phyloP scores from a whole-genome alignment of 2,329 filamentous ascomycete genomes.

The Colletotrichum ledebouriae region DNA sequence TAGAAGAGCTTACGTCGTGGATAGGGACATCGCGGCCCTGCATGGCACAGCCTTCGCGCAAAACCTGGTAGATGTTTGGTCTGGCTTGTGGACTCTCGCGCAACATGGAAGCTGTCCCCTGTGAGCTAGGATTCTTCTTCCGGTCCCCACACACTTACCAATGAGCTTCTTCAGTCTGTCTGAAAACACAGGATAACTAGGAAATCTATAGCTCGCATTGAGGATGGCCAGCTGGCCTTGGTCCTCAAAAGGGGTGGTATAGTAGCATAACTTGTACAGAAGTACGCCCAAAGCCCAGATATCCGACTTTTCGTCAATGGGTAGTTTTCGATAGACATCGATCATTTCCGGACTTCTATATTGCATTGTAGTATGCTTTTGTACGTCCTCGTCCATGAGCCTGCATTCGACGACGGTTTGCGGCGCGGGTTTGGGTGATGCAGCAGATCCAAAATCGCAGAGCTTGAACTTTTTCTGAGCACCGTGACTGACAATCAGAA shows the following conservation, averaged over 20 bases:
- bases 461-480: slow-evolving; percentile 88
- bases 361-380: slow-evolving; percentile 96
- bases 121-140: slow-evolving; percentile 43
- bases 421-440: slow-evolving; percentile 85
- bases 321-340: slow-evolving; percentile 95
- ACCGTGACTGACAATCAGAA: slow-evolving; percentile 82
- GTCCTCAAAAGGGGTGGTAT: slow-evolving; percentile 98
- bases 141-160: slow-evolving; percentile 63
- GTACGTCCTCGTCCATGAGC: slow-evolving; percentile 95
- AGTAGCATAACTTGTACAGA: slow-evolving; percentile 98
- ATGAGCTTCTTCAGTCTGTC: slow-evolving; percentile 91
- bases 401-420: slow-evolving; percentile 90
- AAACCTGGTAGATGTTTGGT: slow-evolving; percentile 94
- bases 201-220: slow-evolving; percentile 94
- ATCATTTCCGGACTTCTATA: slow-evolving; percentile 99
- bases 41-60: slow-evolving; percentile 90
- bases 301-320: slow-evolving; percentile 98
- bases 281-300: slow-evolving; percentile 97
- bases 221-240: slow-evolving; percentile 97
- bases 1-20: slow-evolving; percentile 77
- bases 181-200: slow-evolving; percentile 89
- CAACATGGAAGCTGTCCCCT: slow-evolving; percentile 82
- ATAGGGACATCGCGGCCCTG: slow-evolving; percentile 88
- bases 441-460: slow-evolving; percentile 96
- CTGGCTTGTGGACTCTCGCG: slow-evolving; percentile 82